A percentile compares a stretch with the other conserved stretches of the same genome.
phyloP scores from a whole-genome alignment of 441 rosid genomes.

The Gossypium schwendimanii region DNA sequence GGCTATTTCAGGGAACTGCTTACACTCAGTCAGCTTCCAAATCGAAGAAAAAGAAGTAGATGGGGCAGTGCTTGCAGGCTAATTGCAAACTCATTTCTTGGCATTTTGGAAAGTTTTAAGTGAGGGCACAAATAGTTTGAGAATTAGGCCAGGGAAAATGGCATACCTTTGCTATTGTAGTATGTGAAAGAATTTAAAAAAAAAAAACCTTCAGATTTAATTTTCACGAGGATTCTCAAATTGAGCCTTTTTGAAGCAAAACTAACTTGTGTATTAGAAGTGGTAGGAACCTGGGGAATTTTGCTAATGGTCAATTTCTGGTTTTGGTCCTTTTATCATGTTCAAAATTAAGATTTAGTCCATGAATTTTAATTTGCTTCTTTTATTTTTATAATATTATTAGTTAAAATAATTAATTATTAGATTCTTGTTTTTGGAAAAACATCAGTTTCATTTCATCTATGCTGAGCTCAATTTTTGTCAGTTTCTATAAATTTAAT shows the following conservation, averaged over 20 bases:
- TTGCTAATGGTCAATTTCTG: not conserved
- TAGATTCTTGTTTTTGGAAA: no score
- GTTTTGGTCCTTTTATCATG: not conserved
- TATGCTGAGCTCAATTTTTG: no score
- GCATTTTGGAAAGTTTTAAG: not conserved
- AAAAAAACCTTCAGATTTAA: not conserved
- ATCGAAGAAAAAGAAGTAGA: slow-evolving; percentile 82
- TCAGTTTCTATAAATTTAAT: no score
- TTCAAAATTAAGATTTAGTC: not conserved
- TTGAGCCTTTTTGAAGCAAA: slow-evolving; percentile 27
- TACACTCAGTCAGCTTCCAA: slow-evolving; percentile 61
- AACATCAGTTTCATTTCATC: no score
- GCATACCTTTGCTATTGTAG: slow-evolving; percentile 32
- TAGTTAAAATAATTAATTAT: no score
- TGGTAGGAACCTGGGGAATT: slow-evolving; percentile 10
- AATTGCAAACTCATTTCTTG: slow-evolving; percentile 24
- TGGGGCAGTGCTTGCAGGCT: not conserved
- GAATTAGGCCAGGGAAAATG: slow-evolving; percentile 23
- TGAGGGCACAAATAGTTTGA: slow-evolving; percentile 20
- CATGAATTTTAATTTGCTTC: no score
- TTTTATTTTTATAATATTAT: no score
- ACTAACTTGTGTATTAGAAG: slow-evolving; percentile 15
- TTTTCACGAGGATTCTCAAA: slow-evolving; percentile 12
- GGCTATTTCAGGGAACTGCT: slow-evolving; percentile 66
- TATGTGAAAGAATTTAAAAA: slow-evolving; percentile 17